Evolutionary conservation across 164 flowering plant genomes (phyloP).

Genomic region (Berberis thunbergii): DNA sequence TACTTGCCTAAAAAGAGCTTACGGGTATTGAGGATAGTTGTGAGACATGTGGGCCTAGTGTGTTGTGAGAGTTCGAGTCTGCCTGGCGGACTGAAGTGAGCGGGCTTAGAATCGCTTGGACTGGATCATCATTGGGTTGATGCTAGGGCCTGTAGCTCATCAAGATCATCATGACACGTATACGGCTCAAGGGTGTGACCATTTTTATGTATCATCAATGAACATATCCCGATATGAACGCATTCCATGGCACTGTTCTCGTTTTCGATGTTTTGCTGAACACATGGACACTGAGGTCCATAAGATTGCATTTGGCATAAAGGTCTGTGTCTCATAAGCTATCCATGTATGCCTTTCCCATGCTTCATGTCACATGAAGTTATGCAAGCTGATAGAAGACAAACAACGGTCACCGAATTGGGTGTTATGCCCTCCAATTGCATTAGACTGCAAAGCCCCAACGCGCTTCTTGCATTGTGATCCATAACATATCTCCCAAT

Average conservation of each 20-base stretch:
- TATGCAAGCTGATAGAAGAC: slow-evolving; percentile 57
- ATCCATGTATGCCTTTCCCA: slow-evolving; percentile 60
- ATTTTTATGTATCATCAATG: slow-evolving; percentile 2
- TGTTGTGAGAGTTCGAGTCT: too few relatives aligned
- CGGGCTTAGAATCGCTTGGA: too few relatives aligned
- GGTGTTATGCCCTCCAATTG: slow-evolving; percentile 45
- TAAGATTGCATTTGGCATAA: slow-evolving; percentile 53
- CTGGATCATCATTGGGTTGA: too few relatives aligned
- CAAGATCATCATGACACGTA: too few relatives aligned
- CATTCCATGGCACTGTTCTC: slow-evolving; percentile 61
- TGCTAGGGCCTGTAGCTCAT: too few relatives aligned
- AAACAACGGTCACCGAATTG: slow-evolving; percentile 50
- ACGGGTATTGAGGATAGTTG: too few relatives aligned
- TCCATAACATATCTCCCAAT: slow-evolving; percentile 49
- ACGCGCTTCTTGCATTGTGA: slow-evolving; percentile 22
- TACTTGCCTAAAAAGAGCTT: too few relatives aligned
- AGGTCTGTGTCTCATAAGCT: slow-evolving; percentile 45
- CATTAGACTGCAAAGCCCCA: slow-evolving; percentile 38
- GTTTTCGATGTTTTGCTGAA: slow-evolving; percentile 31
- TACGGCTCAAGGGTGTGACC: too few relatives aligned
- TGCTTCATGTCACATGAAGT: slow-evolving; percentile 21
- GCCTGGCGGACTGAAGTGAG: too few relatives aligned
- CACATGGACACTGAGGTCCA: slow-evolving; percentile 33
- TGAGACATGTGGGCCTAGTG: too few relatives aligned
- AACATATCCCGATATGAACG: slow-evolving; percentile 47